These are phyloP conservation scores for Encephalitozoon hellem DNA, from an alignment of 371 early-diverging fungal species.

Conservation along the genomic window DNA sequence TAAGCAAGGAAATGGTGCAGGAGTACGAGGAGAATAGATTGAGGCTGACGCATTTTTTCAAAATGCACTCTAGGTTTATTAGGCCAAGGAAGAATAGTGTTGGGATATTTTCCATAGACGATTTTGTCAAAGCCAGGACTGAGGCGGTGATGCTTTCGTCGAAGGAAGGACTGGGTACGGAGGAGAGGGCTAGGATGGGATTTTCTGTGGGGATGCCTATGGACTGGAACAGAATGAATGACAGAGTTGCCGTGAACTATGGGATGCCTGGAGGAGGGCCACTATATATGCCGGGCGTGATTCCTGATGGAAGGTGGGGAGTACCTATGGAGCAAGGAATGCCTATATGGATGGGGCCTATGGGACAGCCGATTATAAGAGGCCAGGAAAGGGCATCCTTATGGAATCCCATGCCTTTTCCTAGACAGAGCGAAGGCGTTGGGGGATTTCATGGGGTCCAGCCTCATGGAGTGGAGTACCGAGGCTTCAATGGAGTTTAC, in stretches of 20 bases:
- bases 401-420: not conserved
- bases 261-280: not conserved
- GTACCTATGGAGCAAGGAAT: not conserved
- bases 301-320: not conserved
- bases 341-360: not conserved
- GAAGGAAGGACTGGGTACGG: not conserved
- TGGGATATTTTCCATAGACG: constrained; percentile 38
- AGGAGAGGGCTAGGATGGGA: not conserved
- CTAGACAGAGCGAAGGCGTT: not conserved
- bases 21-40: constrained; percentile 15
- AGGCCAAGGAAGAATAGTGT: constrained; percentile 31
- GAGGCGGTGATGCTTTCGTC: not conserved
- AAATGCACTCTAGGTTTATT: constrained; percentile 28
- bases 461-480: not conserved
- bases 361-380: not conserved
- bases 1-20: not conserved
- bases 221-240: not conserved
- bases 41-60: constrained; percentile 21
- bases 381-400: not conserved
- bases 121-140: constrained; percentile 13
- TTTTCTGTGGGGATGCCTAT: not conserved
- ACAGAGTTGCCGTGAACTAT: not conserved
- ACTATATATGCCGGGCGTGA: not conserved
- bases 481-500: not conserved
- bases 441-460: not conserved